These are phyloP conservation scores for Megacollybia marginata DNA, from an alignment of 768 basidiomycete species.

Conservation along the genomic window DNA sequence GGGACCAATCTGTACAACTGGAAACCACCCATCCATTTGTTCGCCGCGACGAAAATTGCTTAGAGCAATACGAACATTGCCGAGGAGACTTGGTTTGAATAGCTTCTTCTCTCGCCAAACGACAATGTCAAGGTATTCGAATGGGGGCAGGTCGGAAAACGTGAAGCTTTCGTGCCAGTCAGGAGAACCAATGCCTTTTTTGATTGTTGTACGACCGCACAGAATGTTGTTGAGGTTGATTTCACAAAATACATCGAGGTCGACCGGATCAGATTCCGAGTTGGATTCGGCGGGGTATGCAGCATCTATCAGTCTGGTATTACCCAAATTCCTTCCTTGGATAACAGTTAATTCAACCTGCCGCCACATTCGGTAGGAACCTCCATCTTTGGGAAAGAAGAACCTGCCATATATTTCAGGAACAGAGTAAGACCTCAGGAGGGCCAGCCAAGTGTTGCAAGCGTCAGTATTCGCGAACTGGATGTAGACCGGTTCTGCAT, in stretches of 20 bases:
- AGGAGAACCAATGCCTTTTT: conserved; percentile 55
- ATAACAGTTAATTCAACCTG: conserved; percentile 68
- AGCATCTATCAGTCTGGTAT: conserved; percentile 29
- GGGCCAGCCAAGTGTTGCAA: conserved; percentile 69
- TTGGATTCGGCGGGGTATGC: conserved; percentile 17
- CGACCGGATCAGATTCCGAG: conserved; percentile 43
- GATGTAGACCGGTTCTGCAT: conserved; percentile 65
- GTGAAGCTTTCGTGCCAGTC: conserved; percentile 82
- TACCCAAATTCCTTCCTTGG: conserved; percentile 69
- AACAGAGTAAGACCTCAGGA: conserved; percentile 73
- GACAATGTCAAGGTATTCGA: conserved; percentile 59
- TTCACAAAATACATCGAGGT: conserved; percentile 73
- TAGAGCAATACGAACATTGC: conserved; percentile 57
- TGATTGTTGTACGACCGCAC: conserved; percentile 69
- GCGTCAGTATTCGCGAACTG: conserved; percentile 59
- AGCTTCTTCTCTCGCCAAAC: conserved; percentile 66
- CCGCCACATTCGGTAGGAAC: conserved; percentile 84
- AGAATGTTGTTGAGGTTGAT: conserved; percentile 61
- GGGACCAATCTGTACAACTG: conserved; percentile 49
- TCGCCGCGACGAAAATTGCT: conserved; percentile 70
- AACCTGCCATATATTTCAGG: conserved; percentile 72
- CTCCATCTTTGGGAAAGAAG: conserved; percentile 51
- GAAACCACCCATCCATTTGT: conserved; percentile 79
- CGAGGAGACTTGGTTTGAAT: conserved; percentile 47
- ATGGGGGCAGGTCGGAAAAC: conserved; percentile 73